Base-by-base conservation (phyloP, 2,329 filamentous ascomycete genomes). In the Phaeophleospora eucalypticola region DNA sequence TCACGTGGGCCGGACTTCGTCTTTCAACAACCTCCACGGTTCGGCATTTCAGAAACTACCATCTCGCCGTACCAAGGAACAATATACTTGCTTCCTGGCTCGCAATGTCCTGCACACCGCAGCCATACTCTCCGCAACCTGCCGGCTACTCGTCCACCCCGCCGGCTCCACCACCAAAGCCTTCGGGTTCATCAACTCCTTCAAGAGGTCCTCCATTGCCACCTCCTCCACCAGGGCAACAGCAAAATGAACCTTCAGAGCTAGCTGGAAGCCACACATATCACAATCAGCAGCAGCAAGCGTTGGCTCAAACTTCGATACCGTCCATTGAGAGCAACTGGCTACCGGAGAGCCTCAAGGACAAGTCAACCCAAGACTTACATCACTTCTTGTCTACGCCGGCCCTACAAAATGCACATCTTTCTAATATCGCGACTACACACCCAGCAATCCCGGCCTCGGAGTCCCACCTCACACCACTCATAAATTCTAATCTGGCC, bases 331-430 rank as follows among this genome's bases (percentile, higher is more conserved):
- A 70, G 36, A 81, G 86, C 43, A 79, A 83, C 53, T 95, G 89
- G 89, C 75, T 95, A 2, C 89, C 89, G 1, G 78, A 80, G 50
- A 71, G 82, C 10, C 71, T 96, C 2, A 80, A 86, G 61, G 86
- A 93, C 61, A 94, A 93, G 72, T 83, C 87, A 50, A 49, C 38
- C 27, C 35, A 42, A 27, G 86, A 96, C 68, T 80, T 96, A 9
- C 79, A 85, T 44, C 75, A 81, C 39, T 77, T 89, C 40, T 75
- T 89, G 49, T 74, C 79, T 54, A 78, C 77, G 49, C 80, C 83
- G 1, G 61, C 74, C 18, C 77, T 94, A 18, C 81, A 95, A 53
- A 76, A 81, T 36, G 83, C 88, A n/a, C 78, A 96, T 20, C 80
- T 87, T 34, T 78, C 86, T 66, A 76, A 81, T 51, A 75, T 80